Evolutionary conservation across 2,329 filamentous ascomycete genomes (phyloP), one percentile per base, ranked within the genome.

Genomic region (Colletotrichum higginsianum): DNA sequence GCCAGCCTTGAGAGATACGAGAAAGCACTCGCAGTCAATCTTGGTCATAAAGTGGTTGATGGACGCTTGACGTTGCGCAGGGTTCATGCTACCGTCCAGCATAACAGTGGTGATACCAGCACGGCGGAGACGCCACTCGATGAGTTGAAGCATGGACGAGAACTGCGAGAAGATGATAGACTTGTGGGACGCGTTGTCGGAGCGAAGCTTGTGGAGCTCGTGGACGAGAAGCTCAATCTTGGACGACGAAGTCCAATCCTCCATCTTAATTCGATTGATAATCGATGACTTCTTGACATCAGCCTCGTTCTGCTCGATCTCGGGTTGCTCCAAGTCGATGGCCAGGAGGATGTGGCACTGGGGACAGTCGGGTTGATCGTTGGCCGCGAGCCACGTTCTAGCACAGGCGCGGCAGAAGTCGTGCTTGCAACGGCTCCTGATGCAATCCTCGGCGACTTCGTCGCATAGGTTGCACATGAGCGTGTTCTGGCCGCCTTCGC

Each of bases 91-190:
- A 30, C 96, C 96, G 79, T 99, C 96, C 6, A 99, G 89, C 94
- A 99, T 98, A 69, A 98, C 96, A 0, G 96, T 99, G 50, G 94
- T 97, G 83, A 99, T 98, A 7, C 96, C 96, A n/a, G 96, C 96
- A 72, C 96, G 93, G 68, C 95, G 94, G 64, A 99, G 89, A 66
- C 96, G 94, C 96, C 96, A 98, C 83, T 98, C 96, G 57, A 98
- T 96, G 35, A 98, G 89, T 84, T 98, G 96, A 71, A 98, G 86
- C 96, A 98, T 98, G 1, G 94, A 96, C 0, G 96, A 98, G 79
- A 98, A 98, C 78, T 98, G 95, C 11, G 94, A 97, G 81, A 98
- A 98, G 74, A 98, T 96, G 78, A 98, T 98, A 4, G 94, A 97
- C 84, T 99, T 99, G 81, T 96, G 92, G 0, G 95, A 97, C 74